A percentile compares a stretch with the other conserved stretches of the same genome.
Evolutionary conservation across 2,329 filamentous ascomycete species (phyloP).

Genomic region (Botrytis hyacinthi): DNA sequence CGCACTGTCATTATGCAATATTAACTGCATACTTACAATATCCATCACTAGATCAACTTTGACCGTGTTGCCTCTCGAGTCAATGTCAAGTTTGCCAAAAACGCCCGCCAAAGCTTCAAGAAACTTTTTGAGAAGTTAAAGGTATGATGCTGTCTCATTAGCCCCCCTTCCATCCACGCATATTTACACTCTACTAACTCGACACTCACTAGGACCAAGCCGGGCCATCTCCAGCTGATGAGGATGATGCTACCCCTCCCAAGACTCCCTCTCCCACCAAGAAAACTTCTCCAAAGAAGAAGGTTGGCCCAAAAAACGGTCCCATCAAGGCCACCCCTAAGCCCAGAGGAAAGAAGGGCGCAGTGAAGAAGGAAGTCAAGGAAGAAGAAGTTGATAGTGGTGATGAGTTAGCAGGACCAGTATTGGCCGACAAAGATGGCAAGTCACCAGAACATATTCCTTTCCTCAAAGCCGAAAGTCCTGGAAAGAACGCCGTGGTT

Average conservation of each 20-base stretch:
- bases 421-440: conserved; percentile 2
- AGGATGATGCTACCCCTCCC: neutral
- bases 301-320: neutral
- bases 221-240: neutral
- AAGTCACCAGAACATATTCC: neutral
- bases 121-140: conserved; percentile 30
- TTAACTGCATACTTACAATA: neutral
- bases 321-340: conserved; percentile 4
- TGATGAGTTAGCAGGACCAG: neutral
- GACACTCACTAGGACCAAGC: neutral
- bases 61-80: conserved; percentile 41
- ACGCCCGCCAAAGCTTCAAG: conserved; percentile 35
- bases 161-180: fast-evolving
- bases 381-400: neutral
- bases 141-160: neutral
- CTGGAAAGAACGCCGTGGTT: neutral
- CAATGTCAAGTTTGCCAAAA: conserved; percentile 44
- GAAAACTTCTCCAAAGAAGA: conserved; percentile 1
- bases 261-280: neutral
- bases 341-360: neutral
- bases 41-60: conserved; percentile 41
- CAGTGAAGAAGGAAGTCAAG: neutral
- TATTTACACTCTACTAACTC: neutral
- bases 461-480: neutral
- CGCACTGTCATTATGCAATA: neutral